Percentiles rank a stretch among this genome's conserved stretches.
Evolutionary conservation across 225 moss, liverwort and hornwort species (phyloP).

Genomic region (Marchantia polymorpha): DNA sequence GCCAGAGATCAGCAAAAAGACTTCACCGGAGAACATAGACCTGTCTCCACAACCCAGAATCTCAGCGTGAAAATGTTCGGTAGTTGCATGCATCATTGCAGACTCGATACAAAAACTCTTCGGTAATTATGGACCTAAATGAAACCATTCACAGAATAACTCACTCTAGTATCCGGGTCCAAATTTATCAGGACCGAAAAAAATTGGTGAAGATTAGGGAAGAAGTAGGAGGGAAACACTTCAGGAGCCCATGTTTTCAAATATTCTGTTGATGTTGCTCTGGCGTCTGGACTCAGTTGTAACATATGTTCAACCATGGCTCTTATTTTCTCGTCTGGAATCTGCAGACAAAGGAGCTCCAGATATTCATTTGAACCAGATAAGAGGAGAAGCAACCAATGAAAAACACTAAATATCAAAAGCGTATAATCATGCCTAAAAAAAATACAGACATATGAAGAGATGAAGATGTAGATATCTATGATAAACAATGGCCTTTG

Average conservation of each 20-base stretch:
- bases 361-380: not conserved
- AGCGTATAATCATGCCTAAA: not conserved
- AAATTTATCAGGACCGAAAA: conserved; percentile 85
- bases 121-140: too few relatives aligned
- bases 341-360: conserved; percentile 43
- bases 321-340: conserved; percentile 79
- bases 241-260: conserved; percentile 66
- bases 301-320: conserved; percentile 95
- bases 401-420: not conserved
- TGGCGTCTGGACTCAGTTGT: conserved; percentile 62
- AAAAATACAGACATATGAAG: not conserved
- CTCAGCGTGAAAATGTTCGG: not conserved
- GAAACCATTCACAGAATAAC: conserved; percentile 12
- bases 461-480: not conserved
- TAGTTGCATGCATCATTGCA: too few relatives aligned
- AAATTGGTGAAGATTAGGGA: conserved; percentile 92
- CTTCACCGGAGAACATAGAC: not conserved
- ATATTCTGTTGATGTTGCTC: conserved; percentile 76
- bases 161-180: conserved; percentile 95
- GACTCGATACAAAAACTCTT: too few relatives aligned
- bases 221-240: conserved; percentile 90
- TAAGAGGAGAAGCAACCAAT: not conserved
- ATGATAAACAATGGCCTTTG: too few relatives aligned
- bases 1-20: not conserved
- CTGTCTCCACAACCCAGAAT: not conserved